phyloP scores from a whole-genome alignment of 2,329 filamentous ascomycete species.

The Pleomassaria siparia region DNA sequence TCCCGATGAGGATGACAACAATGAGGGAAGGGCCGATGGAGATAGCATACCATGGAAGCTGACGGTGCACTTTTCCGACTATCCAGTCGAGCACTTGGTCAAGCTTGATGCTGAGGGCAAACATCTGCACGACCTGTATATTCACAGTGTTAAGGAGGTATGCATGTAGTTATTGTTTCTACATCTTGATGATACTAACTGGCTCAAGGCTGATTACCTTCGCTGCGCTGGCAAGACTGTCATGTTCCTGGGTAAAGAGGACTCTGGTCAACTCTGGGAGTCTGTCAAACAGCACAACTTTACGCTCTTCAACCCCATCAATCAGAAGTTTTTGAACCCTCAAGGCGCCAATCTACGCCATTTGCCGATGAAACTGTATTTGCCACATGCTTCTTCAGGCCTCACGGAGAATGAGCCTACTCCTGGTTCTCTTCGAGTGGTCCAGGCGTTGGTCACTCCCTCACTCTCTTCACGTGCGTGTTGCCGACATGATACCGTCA shows the following conservation, averaged over 20 bases:
- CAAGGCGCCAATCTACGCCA: constrained; percentile 69
- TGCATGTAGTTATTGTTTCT: constrained; percentile 7
- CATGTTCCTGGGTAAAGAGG: constrained; percentile 82
- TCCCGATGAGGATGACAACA: constrained; percentile 15
- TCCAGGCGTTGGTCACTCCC: constrained; percentile 73
- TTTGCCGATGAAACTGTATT: constrained; percentile 85
- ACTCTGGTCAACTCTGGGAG: constrained; percentile 81
- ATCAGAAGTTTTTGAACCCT: constrained; percentile 74
- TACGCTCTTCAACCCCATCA: constrained; percentile 69
- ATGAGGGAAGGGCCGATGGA: constrained; percentile 18
- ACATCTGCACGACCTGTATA: constrained; percentile 65
- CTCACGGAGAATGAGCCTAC: constrained; percentile 21
- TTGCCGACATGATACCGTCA: neutral
- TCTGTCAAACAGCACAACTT: constrained; percentile 79
- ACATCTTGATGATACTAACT: neutral
- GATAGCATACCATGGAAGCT: constrained; percentile 61
- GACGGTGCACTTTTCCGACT: constrained; percentile 61
- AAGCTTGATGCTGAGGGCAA: constrained; percentile 57
- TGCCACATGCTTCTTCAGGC: constrained; percentile 55
- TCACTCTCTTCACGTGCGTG: constrained; percentile 42
- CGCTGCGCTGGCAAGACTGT: constrained; percentile 85
- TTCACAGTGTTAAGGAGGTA: constrained; percentile 69
- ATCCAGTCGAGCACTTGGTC: constrained; percentile 60
- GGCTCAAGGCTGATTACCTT: constrained; percentile 72
- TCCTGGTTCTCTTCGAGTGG: constrained; percentile 49